Base-by-base conservation (phyloP, 2,329 filamentous ascomycete genomes). In the Fusarium hainanense region DNA sequence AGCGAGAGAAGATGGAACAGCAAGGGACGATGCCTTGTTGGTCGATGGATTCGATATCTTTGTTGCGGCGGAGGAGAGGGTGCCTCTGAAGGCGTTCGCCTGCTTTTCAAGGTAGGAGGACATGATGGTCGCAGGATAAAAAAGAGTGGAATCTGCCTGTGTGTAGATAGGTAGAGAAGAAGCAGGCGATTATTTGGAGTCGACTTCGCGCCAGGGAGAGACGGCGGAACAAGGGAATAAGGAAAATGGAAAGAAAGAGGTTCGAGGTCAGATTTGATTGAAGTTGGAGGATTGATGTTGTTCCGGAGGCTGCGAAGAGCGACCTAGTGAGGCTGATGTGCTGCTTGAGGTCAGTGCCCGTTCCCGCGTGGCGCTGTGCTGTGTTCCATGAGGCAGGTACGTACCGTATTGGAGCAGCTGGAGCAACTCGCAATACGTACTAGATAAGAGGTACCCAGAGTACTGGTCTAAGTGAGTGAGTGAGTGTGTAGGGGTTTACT, bases 81-180 rank as follows among this genome's bases (percentile, higher is more conserved):
- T 86, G 74, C 85, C 88, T 74, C 84, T 88, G 81, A 90, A 89
- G 72, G 82, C 85, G 60, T 86, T 88, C 69, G 89, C 85, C 79
- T 91, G 88, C 73, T 88, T 89, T 73, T 91, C 88, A 65, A 92
- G 85, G 72, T 88, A 90, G 50, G 80, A 81, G 60, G 88, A 89
- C 87, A 89, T 91, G 74, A 55, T 80, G 78, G 73, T 55, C 80
- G 78, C 74, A n/a, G 11, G 21, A 41, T 68, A 54, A 68, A 49
- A 48, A 51, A 37, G 57, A 70, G 47, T 37, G 55, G 32, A 49
- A 25, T 54, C 41, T 47, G 47, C 16, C 32, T 50, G 32, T 50
- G 13, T 25, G 21, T 20, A 44, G 42, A 40, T 42, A 47, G 44
- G 42, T 52, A 40, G 55, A 56, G 54, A 47, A 21, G 47, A 44